A percentile compares a stretch with the other conserved stretches of the same genome.
Conservation (phyloP, 176 grass and related monocot genomes). For the Bonia amplexicaulis region DNA sequence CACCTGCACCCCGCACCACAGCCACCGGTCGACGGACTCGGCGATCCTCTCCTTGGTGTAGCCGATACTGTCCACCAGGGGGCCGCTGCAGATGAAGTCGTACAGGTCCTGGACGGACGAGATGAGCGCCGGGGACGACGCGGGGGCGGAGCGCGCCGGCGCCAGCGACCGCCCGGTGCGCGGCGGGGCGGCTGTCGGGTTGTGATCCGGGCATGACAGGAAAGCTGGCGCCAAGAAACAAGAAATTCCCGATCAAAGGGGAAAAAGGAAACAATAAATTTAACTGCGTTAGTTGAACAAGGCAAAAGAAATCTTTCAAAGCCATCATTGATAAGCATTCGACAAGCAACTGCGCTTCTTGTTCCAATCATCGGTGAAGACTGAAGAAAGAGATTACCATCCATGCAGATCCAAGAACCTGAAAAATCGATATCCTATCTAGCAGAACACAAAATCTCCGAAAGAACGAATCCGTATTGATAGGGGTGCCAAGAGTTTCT, state of each 20-base stretch:
- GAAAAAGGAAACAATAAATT: neutral
- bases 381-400: slow-evolving; percentile 21
- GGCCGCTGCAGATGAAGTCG: slow-evolving; percentile 76
- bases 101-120: slow-evolving; percentile 70
- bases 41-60: slow-evolving; percentile 57
- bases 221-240: slow-evolving; percentile 24
- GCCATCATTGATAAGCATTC: neutral
- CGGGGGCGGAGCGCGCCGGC: slow-evolving; percentile 23
- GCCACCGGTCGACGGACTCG: slow-evolving; percentile 75
- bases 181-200: neutral
- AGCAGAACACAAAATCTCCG: neutral
- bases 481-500: too few relatives aligned
- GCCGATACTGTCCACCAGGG: slow-evolving; percentile 74
- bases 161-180: slow-evolving; percentile 16
- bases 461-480: neutral
- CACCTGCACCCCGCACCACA: slow-evolving; percentile 48
- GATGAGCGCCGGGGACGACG: slow-evolving; percentile 60
- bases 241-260: neutral
- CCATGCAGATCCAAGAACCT: slow-evolving; percentile 17
- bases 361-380: neutral
- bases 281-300: neutral
- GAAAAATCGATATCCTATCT: neutral
- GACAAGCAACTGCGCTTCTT: neutral
- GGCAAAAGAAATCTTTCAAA: neutral
- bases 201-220: slow-evolving; percentile 38